A percentile compares a stretch with the other conserved stretches of the same genome.
These are phyloP conservation scores for Neopestalotiopsis sp. DNA, from an alignment of 2,329 filamentous ascomycete genomes.

Conservation along the genomic window DNA sequence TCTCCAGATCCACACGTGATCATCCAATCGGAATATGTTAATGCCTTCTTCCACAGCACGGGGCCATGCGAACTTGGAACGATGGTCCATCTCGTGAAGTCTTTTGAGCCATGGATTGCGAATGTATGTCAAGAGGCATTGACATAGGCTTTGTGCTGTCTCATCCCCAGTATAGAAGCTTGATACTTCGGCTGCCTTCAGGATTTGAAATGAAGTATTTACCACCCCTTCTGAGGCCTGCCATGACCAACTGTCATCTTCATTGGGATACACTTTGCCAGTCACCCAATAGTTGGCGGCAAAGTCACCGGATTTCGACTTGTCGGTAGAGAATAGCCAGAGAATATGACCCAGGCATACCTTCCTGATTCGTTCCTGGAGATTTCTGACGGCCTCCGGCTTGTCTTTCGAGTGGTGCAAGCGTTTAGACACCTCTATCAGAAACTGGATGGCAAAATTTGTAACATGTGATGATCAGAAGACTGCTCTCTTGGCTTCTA, in stretches of 20 bases:
- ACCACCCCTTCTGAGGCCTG: slow-evolving; percentile 13
- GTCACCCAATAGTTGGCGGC: slow-evolving; percentile 20
- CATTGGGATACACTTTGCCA: slow-evolving; percentile 1
- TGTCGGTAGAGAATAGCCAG: neutral
- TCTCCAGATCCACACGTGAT: slow-evolving; percentile 25
- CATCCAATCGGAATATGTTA: slow-evolving; percentile 21
- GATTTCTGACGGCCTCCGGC: neutral
- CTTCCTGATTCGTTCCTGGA: neutral
- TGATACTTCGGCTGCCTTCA: slow-evolving; percentile 10
- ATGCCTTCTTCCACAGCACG: slow-evolving; percentile 11
- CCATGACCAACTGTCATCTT: neutral
- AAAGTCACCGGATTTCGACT: neutral
- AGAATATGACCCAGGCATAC: neutral
- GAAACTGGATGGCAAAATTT: no score
- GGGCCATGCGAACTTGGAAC: slow-evolving; percentile 19
- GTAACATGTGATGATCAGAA: no score
- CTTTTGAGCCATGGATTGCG: neutral
- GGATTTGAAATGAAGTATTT: slow-evolving; percentile 18
- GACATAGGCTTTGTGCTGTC: neutral
- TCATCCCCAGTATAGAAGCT: neutral
- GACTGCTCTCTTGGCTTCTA: no score
- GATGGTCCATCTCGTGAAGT: slow-evolving; percentile 1
- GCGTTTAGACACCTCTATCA: no score
- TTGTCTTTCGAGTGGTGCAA: neutral
- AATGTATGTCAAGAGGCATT: neutral